Base-by-base conservation (phyloP, 1,284 basidiomycete genomes). In the Caloboletus firmus region DNA sequence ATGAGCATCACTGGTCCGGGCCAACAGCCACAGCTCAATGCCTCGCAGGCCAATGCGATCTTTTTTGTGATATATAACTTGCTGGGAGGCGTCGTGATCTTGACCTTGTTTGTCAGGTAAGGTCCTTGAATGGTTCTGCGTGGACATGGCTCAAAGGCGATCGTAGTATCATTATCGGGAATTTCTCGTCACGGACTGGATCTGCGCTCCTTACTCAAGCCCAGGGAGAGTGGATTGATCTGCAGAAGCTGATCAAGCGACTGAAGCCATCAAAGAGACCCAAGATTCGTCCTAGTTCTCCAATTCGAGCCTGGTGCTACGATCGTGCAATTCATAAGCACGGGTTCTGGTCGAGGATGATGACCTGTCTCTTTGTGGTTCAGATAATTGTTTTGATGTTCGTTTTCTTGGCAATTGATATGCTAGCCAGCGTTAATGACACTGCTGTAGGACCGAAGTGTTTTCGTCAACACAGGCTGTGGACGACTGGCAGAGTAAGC, bases 11-110 rank as follows among this genome's bases (percentile, higher is more conserved):
- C 82, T 0, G 92, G 90, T 1, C 63, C 60, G 20, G 82, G 83
- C 32, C 69, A 74, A 49, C 93, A 97, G 66, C 91, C 92, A 1
- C 72, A 82, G 58, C 80, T 76, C 37, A 90, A 95, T 60, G 81
- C 79, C 2, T 80, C 86, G 1, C 88, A 92, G 62, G 82, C 79
- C 64, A 95, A 98, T 68, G 90, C 93, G 0, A 81, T 98, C 48
- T 98, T 97, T 73, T 94, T 97, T 75, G 71, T 99, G 51, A 82
- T 95, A 55, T 99, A 96, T 76, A 97, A 97, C 66, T 77, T 98
- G 31, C 76, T 98, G 60, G 96, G 96, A 36, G 95, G 85, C 4
- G 88, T 95, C 28, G 89, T 98, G 46, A 94, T 95, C 63, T 77
- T 93, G 61, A 93, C 93, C 1, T 79, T 95, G 36, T 95, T 95